These are phyloP conservation scores for Trichoderma gamsii DNA, from an alignment of 495 filamentous ascomycete species.

Conservation along the genomic window DNA sequence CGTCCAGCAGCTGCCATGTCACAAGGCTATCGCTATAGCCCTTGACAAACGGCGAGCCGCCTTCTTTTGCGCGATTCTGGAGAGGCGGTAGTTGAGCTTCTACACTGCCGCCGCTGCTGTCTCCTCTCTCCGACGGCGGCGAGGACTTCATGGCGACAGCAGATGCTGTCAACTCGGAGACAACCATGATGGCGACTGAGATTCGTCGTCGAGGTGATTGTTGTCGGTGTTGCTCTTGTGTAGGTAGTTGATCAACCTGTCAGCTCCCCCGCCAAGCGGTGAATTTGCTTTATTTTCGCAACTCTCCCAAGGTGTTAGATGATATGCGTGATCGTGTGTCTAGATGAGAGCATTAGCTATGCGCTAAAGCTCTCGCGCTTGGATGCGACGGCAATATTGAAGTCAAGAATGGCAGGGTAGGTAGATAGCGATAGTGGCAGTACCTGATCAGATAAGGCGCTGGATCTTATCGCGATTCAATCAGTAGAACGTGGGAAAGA, in stretches of 20 bases:
- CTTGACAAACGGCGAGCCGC: slow-evolving; percentile 78
- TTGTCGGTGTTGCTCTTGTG: not conserved
- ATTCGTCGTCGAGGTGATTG: not conserved
- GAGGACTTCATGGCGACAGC: slow-evolving; percentile 13
- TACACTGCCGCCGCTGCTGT: not conserved
- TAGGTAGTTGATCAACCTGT: not conserved
- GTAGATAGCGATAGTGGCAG: not conserved
- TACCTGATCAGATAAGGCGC: not conserved
- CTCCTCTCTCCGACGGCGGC: not conserved
- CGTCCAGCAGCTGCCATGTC: slow-evolving; percentile 86
- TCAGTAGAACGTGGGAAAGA: not conserved
- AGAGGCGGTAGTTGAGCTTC: slow-evolving; percentile 31
- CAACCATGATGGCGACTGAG: slow-evolving; percentile 2
- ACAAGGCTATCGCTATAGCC: slow-evolving; percentile 79
- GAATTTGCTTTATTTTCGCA: not conserved
- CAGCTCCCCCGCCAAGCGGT: not conserved
- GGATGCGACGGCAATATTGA: not conserved
- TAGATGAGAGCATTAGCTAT: not conserved
- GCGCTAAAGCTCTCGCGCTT: not conserved
- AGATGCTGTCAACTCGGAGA: slow-evolving; percentile 15
- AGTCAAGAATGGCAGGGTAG: not conserved
- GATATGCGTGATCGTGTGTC: not conserved
- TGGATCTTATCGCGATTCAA: not conserved
- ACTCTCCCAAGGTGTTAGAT: not conserved
- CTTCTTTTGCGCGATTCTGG: slow-evolving; percentile 65